Percentiles rank a stretch among this genome's conserved stretches.
Conservation (phyloP, 2,329 filamentous ascomycete species). For the Xylariomycetidae sp. region DNA sequence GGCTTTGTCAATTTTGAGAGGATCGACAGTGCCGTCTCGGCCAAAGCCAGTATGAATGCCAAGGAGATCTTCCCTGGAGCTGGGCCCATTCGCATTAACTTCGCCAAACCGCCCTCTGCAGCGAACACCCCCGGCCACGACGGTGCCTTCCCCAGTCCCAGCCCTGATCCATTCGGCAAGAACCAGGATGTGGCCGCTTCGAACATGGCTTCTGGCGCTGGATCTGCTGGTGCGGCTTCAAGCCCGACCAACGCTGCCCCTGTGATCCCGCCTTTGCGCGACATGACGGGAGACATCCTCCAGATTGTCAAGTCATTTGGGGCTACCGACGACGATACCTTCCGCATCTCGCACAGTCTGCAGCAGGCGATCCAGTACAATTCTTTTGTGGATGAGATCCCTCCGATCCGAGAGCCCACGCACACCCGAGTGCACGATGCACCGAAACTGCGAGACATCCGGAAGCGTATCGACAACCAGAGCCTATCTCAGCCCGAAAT, state of each 20-base stretch:
- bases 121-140: conserved; percentile 86
- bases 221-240: conserved; percentile 21
- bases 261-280: conserved; percentile 64
- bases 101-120: conserved; percentile 89
- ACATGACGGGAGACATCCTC: conserved; percentile 77
- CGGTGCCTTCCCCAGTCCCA: conserved; percentile 82
- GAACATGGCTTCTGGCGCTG: conserved; percentile 30
- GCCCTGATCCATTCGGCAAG: conserved; percentile 74
- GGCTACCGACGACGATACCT: conserved; percentile 70
- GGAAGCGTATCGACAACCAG: conserved; percentile 96
- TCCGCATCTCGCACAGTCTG: conserved; percentile 66
- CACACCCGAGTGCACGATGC: conserved; percentile 89
- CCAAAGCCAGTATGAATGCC: conserved; percentile 82
- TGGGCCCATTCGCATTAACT: conserved; percentile 91
- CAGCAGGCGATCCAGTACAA: conserved; percentile 71
- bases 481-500: conserved; percentile 81
- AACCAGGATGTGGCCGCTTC: conserved; percentile 40
- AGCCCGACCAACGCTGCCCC: conserved; percentile 44
- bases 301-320: conserved; percentile 86
- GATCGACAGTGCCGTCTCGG: conserved; percentile 82
- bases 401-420: conserved; percentile 79
- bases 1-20: conserved; percentile 97
- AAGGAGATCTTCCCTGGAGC: conserved; percentile 98
- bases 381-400: conserved; percentile 73
- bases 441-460: conserved; percentile 87